phyloP scores from a whole-genome alignment of 768 basidiomycete species.

The Butyriboletus loyo region DNA sequence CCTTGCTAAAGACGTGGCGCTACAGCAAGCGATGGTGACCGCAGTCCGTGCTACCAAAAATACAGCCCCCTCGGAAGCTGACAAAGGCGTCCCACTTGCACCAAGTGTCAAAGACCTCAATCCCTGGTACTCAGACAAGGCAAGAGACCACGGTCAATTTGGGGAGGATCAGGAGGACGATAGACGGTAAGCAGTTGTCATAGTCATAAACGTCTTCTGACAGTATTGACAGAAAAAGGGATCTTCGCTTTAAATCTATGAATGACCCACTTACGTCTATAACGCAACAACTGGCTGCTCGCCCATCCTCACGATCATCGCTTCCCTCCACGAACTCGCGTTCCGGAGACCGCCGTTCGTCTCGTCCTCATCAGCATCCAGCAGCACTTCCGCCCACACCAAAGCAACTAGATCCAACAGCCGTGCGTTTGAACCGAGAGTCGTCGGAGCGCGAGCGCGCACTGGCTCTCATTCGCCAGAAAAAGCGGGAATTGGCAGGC shows the following conservation, averaged over 20 bases:
- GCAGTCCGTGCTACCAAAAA: conserved; percentile 52
- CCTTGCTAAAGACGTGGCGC: background rate
- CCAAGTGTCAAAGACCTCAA: conserved; percentile 74
- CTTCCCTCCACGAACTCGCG: conserved; percentile 13
- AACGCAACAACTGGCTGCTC: conserved; percentile 57
- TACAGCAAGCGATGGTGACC: conserved; percentile 44
- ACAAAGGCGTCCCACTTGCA: conserved; percentile 71
- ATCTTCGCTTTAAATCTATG: conserved; percentile 56
- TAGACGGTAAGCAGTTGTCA: conserved; percentile 32
- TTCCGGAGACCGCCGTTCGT: conserved; percentile 14
- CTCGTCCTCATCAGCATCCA: conserved; percentile 9
- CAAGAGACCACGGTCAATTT: conserved; percentile 22
- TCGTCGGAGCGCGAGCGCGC: conserved; percentile 74
- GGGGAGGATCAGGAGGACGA: conserved; percentile 34
- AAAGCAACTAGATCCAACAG: conserved; percentile 41
- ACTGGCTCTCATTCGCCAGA: conserved; percentile 63
- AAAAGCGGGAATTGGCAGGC: conserved; percentile 60
- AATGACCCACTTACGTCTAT: conserved; percentile 77
- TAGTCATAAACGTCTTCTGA: background rate
- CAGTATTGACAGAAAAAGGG: conserved; percentile 47
- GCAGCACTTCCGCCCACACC: conserved; percentile 2
- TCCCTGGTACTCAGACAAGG: conserved; percentile 65
- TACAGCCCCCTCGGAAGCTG: conserved; percentile 46
- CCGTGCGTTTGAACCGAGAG: conserved; percentile 66
- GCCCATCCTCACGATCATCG: conserved; percentile 18